Evolutionary conservation across 345 rosid species (phyloP), one percentile per base, ranked within the genome.

Genomic region (Sisymbrium altissimum): DNA sequence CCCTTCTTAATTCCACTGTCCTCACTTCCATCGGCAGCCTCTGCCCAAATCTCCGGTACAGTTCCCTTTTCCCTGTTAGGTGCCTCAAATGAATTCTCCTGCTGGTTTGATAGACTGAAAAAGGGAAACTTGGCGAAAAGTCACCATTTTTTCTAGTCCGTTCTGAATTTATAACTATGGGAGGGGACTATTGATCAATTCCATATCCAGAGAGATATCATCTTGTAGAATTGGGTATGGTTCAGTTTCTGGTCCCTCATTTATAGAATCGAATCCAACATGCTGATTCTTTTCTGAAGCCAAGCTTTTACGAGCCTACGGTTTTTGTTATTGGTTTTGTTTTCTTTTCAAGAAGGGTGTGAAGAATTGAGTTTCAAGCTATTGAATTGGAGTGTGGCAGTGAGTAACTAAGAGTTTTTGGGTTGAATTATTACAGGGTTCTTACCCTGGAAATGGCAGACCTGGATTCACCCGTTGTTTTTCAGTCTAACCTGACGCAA

Each of bases 41-140:
- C 33, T 89, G 92, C 79, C 83, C 85, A 39, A 71, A 84, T 68
- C 79, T 89, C 78, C 87, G 94, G 89, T 86, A 57, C 21, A 29
- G 0, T 68, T 41, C 32, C 35, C 56, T n/a, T 54, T 15, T 13
- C 25, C 21, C n/a, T 18, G 35, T 39, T 1, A 36, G 13, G 10
- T 30, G 48, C 8, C 40, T 30, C 18, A 21, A 38, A 3, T 29
- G 36, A 40, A 27, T 46, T n/a, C n/a, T n/a, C n/a, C n/a, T n/a
- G n/a, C n/a, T n/a, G n/a, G n/a, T n/a, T n/a, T n/a, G n/a, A n/a
- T n/a, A n/a, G n/a, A n/a, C n/a, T n/a, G n/a, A n/a, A n/a, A n/a
- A n/a, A n/a, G 27, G 19, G 18, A 29, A 48, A 62, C 18, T 15
- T 46, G 39, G 36, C 3, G 8, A 38, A 38, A 66, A 55, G 17